These are phyloP conservation scores for Pezicula rhizophila DNA, from an alignment of 2,329 filamentous ascomycete genomes.

Conservation along the genomic window DNA sequence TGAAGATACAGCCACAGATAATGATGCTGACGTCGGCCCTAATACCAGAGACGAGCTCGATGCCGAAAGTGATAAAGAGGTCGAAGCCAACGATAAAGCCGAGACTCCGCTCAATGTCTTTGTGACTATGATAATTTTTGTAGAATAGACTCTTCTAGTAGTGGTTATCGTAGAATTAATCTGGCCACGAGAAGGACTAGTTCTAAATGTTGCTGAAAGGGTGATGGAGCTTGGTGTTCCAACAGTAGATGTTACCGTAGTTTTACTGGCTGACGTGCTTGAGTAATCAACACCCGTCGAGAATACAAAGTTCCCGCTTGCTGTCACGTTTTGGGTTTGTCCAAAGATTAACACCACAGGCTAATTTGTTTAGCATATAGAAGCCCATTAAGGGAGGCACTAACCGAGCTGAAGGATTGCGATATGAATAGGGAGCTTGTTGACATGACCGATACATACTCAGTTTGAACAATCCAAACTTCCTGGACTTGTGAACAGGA, in stretches of 20 bases:
- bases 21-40: too few relatives aligned
- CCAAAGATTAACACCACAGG: slow-evolving; percentile 12
- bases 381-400: not conserved
- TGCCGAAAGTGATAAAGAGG: too few relatives aligned
- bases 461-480: slow-evolving; percentile 16
- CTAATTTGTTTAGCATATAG: slow-evolving; percentile 4
- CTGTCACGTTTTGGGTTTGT: slow-evolving; percentile 10
- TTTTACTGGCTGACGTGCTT: slow-evolving; percentile 7
- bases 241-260: slow-evolving; percentile 7
- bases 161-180: slow-evolving; percentile 1
- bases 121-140: not conserved
- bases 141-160: not conserved
- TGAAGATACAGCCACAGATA: too few relatives aligned
- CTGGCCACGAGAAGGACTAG: not conserved
- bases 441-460: slow-evolving; percentile 11
- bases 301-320: slow-evolving; percentile 9
- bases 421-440: slow-evolving; percentile 14
- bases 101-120: not conserved
- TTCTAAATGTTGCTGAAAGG: not conserved
- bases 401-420: slow-evolving; percentile 14
- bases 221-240: not conserved
- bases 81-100: too few relatives aligned
- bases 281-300: slow-evolving; percentile 10
- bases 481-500: slow-evolving; percentile 14
- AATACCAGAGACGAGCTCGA: too few relatives aligned